Base-by-base conservation (phyloP, 2,329 filamentous ascomycete species). In the Curvularia sp. region DNA sequence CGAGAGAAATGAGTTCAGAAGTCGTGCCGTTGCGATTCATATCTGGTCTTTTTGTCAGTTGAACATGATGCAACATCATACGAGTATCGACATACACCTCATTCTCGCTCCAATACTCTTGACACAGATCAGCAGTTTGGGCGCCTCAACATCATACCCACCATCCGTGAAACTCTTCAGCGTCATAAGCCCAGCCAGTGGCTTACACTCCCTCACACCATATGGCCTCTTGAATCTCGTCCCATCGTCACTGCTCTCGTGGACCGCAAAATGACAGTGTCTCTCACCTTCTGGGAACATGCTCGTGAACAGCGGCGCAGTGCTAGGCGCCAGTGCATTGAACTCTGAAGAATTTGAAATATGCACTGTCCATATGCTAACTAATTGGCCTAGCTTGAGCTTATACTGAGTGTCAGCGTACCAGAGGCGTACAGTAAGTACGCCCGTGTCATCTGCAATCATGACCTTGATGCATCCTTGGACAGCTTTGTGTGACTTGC, bases 311-410 rank as follows among this genome's bases (percentile, higher is more conserved):
- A 84, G 72, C 1, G 80, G 79, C 51, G 84, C 84, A 39, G 73
- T 78, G 0, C 77, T 75, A 13, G 74, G 77, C 0, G 78, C 75
- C 10, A 82, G 71, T 5, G 67, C 71, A 2, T 74, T 75, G 27
- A 77, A 74, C n/a, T 80, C 78, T 15, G 69, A 70, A 19, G 79
- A 75, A 38, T 81, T 78, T n/a, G 81, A 80, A 43, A 87, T 78
- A 60, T 86, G 85, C 7, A 81, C 81, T 1, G 85, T 81, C 83
- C 84, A 88, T 8, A 87, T 71, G 0, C 82, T 83, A 15, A 87
- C 75, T 1, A 87, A 78, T 36, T 82, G 81, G 2, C 86, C 85
- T 2, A 88, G 73, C 7, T 79, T 76, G 4, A 85, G 71, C 38
- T 71, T 76, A 73, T 79, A 82, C 21, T 63, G 72, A 49, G 62